Percentiles rank a stretch among this genome's conserved stretches.
phyloP scores from a whole-genome alignment of 2,329 filamentous ascomycete genomes.

The Colletotrichum lentis region DNA sequence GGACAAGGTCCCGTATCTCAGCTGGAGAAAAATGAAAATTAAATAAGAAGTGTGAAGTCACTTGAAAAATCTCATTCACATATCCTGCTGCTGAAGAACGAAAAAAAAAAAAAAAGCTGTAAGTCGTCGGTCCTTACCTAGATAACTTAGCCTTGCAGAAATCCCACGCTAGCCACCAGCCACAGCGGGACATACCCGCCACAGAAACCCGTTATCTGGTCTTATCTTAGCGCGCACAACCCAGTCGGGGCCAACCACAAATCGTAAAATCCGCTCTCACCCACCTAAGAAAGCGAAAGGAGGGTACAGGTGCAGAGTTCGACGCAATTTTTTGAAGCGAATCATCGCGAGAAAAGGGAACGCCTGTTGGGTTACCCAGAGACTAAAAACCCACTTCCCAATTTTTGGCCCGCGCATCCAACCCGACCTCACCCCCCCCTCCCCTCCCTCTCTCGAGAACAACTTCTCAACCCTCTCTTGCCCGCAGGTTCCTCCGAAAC shows the following conservation, averaged over 20 bases:
- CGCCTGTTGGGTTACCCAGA: not conserved
- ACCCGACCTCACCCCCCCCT: slow-evolving; percentile 31
- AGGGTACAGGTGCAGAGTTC: slow-evolving; percentile 38
- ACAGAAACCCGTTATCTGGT: slow-evolving; percentile 39
- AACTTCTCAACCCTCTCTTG: slow-evolving; percentile 35
- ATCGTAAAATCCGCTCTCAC: slow-evolving; percentile 52
- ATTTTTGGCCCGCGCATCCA: slow-evolving; percentile 32
- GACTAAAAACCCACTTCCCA: slow-evolving; percentile 41
- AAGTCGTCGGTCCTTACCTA: slow-evolving; percentile 24
- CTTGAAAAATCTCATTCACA: slow-evolving; percentile 13
- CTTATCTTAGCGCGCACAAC: slow-evolving; percentile 66
- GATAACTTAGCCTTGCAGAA: slow-evolving; percentile 38
- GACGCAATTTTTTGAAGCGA: slow-evolving; percentile 25
- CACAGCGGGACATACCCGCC: slow-evolving; percentile 40
- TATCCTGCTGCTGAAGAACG: not conserved
- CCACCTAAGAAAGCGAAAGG: slow-evolving; percentile 49
- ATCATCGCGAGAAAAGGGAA: slow-evolving; percentile 27
- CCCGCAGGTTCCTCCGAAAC: slow-evolving; percentile 11
- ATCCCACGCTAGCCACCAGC: slow-evolving; percentile 38
- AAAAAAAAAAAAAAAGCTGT: slow-evolving; percentile 39
- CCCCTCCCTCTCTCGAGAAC: slow-evolving; percentile 38
- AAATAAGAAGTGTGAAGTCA: not conserved
- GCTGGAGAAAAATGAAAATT: not conserved
- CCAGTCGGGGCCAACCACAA: slow-evolving; percentile 53
- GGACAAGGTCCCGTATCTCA: not conserved